phyloP scores from a whole-genome alignment of 106 monocot species.

The Acanthochlamys bracteata region DNA sequence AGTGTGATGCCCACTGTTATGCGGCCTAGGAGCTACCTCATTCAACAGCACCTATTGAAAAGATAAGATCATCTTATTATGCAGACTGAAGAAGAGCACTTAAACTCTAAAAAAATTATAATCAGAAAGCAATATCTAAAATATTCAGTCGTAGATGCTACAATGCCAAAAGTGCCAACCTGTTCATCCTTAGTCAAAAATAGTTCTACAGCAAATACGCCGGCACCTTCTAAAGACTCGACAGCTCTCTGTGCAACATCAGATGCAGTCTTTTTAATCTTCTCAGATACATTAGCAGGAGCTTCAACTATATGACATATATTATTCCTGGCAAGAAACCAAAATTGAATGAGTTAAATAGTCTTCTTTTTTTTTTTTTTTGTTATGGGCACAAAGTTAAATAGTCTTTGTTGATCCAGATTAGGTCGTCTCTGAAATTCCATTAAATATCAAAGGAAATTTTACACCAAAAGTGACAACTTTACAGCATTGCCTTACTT shows the following conservation, averaged over 20 bases:
- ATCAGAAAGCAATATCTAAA: neutral
- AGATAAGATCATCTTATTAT: neutral
- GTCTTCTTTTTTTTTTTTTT: too few relatives aligned
- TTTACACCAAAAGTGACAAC: neutral
- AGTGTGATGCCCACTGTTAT: conserved; percentile 98
- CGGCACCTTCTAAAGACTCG: conserved; percentile 76
- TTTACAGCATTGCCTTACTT: conserved; percentile 45
- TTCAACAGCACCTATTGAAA: conserved; percentile 70
- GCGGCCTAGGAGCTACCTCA: conserved; percentile 99
- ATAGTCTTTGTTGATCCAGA: too few relatives aligned
- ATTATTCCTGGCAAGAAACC: conserved; percentile 57
- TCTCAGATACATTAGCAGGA: conserved; percentile 71
- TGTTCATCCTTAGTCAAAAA: conserved; percentile 71
- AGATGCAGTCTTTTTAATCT: conserved; percentile 45
- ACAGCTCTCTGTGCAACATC: conserved; percentile 73
- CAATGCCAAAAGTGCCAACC: conserved; percentile 14
- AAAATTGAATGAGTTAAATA: conserved; percentile 4
- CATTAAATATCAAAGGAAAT: neutral
- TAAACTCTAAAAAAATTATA: neutral
- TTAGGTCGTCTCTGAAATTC: too few relatives aligned
- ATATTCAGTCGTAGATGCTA: neutral
- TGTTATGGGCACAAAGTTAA: too few relatives aligned
- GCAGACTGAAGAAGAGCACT: neutral
- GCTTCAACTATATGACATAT: conserved; percentile 97
- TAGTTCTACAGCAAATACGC: conserved; percentile 92